Evolutionary conservation across 2,329 filamentous ascomycete species (phyloP), one percentile per base, ranked within the genome.

Genomic region (Curvularia hawaiiensis): DNA sequence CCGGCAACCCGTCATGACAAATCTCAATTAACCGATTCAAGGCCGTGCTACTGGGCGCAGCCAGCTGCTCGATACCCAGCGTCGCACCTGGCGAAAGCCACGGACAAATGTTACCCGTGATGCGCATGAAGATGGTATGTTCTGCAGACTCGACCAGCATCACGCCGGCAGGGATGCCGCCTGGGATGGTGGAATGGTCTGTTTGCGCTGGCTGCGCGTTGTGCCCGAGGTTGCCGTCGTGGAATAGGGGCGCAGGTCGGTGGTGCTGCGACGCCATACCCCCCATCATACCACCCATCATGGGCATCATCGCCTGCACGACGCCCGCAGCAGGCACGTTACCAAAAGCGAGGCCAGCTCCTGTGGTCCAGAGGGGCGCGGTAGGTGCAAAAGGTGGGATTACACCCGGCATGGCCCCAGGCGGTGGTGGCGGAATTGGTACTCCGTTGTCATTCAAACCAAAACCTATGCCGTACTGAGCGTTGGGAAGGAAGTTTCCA

Each of bases 1-100:
- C 45, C 0, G 46, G 28, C n/a, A 55, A 50, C 3, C 63, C 60
- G 10, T 68, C 65, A 12, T 71, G 67, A 22, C 66, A 67, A 28
- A 73, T 64, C 44, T 68, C 63, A 12, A 75, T 74, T 33, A 75
- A 33, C 5, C 70, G 61, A 40, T 75, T 73, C 9, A 75, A 46
- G 0, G 68, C 68, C n/a, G 65, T 69, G 5, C 58, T 53, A 18
- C 54, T 67, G 43, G 60, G 61, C 28, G 66, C 62, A 24, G 63
- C 66, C 31, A 69, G 41, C 22, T 65, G 56, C 58, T 75, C 73
- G 10, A 71, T 51, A n/a, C 62, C 52, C 45, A 75, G 63, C 31
- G 59, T 57, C 22, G 65, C 60, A 1, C 67, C 66, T 5, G 68
- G 67, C 43, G 65, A 68, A 4, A 70, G 52, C 73, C 73, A 75